Evolutionary conservation across 148 eudicot species (phyloP), one percentile per base, ranked within the genome.

Genomic region (Silene latifolia): DNA sequence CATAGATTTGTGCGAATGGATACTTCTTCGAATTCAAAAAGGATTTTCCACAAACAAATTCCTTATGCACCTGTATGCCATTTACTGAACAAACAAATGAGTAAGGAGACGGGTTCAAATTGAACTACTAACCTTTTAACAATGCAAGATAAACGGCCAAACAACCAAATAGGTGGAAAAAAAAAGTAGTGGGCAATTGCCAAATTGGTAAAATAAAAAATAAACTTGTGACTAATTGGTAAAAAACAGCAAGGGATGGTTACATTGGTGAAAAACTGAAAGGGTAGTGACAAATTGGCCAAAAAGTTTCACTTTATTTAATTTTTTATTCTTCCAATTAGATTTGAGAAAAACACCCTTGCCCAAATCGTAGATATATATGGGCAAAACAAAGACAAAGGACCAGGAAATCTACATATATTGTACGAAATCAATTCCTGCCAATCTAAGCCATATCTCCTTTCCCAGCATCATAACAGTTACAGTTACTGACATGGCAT

Each of bases 1-100:
- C 98, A 67, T 95, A 95, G 29, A 90, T 71, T 51, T 44, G 82
- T 69, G 97, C 89, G 82, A 70, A 92, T 21, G 98, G 96, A 72
- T 95, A 95, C n/a, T 61, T 62, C 70, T 76, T 82, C 53, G 74
- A 80, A 74, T 56, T 83, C 73, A 84, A 76, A 74, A 85, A 78
- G 64, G 62, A 8, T 44, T 69, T 80, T 66, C 96, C 93, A 69
- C 86, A 80, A 68, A 92, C 62, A 72, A 79, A 80, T 66, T 82
- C 89, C 86, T 81, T 84, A 82, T 88, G 83, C 17, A 81, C 84
- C 82, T 80, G 88, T 69, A 80, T 57, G 46, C 77, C 81, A 81
- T 75, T 76, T 57, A 80, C 98, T 92, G 85, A 72, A 83, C 77
- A 75, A 76, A 80, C 23, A 77, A 19, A 24, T 53, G 65, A 70